Evolutionary conservation across 192 early-diverging fungal species (phyloP).

Genomic region (Linnemannia exigua): DNA sequence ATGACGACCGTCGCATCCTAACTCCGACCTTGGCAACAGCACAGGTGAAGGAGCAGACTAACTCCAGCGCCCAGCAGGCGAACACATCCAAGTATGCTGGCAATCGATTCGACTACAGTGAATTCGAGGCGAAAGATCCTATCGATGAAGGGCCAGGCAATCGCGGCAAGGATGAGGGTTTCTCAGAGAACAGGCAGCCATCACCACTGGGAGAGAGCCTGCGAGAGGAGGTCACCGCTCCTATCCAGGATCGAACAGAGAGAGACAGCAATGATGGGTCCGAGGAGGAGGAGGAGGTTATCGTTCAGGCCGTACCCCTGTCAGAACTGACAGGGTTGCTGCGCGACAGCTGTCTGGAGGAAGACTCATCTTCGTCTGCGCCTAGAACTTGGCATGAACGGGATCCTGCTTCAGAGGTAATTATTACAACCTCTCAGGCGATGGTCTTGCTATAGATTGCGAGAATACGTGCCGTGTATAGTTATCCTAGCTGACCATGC

Average conservation of each 20-base stretch:
- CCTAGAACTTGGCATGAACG: conserved; percentile 34
- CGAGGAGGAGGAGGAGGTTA: conserved; percentile 52
- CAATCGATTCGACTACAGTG: conserved; percentile 43
- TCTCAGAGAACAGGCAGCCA: neutral
- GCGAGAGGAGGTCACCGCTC: neutral
- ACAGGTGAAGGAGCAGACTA: conserved; percentile 9
- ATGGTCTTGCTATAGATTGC: neutral
- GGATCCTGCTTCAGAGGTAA: conserved; percentile 41
- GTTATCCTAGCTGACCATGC: neutral
- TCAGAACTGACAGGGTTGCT: conserved; percentile 50
- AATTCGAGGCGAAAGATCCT: conserved; percentile 38
- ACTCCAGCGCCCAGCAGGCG: neutral
- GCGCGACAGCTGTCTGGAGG: conserved; percentile 43
- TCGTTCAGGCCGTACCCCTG: conserved; percentile 49
- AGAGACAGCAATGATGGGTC: neutral
- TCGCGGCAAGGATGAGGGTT: neutral
- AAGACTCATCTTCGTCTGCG: conserved; percentile 25
- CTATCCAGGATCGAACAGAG: neutral
- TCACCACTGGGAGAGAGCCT: neutral
- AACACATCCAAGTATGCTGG: neutral
- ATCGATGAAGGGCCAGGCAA: neutral
- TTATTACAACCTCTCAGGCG: neutral
- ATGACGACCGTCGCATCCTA: conserved; percentile 69
- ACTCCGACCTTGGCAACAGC: conserved; percentile 59
- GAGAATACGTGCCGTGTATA: neutral